Conservation (phyloP, 352 stramenopile genomes). For the Achlya hypogyna region DNA sequence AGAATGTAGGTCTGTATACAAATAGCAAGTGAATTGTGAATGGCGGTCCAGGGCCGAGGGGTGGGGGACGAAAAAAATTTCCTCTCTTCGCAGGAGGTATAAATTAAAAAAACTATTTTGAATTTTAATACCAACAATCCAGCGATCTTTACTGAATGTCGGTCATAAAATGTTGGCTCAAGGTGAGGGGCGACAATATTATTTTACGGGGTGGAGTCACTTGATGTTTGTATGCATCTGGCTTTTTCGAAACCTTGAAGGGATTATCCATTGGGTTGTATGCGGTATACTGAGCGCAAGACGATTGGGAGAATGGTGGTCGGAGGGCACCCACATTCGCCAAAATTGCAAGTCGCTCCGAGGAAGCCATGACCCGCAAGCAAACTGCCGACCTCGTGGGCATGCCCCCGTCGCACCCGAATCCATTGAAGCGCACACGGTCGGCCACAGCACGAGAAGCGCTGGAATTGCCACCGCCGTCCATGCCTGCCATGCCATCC, state of each 20-base stretch:
- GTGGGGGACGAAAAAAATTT: background rate
- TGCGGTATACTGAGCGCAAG: conserved; percentile 11
- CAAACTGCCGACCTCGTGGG: background rate
- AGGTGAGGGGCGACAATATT: background rate
- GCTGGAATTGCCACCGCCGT: background rate
- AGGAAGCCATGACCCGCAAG: conserved; percentile 9
- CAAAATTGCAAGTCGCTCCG: conserved; percentile 8
- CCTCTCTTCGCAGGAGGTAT: too few relatives aligned
- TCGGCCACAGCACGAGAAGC: conserved; percentile 14
- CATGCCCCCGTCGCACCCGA: conserved; percentile 11
- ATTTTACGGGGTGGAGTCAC: background rate
- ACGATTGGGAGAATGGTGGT: conserved; percentile 19
- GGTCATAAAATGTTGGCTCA: background rate
- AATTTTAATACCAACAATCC: background rate
- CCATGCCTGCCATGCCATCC: background rate
- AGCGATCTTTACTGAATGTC: background rate
- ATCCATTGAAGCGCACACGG: conserved; percentile 9
- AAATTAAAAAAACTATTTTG: background rate
- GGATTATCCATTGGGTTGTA: too few relatives aligned
- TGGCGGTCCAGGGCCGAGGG: background rate
- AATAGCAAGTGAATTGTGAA: background rate
- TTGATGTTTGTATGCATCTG: background rate
- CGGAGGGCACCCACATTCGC: conserved; percentile 13
- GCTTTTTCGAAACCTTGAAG: background rate
- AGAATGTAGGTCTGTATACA: background rate